Conservation (phyloP, 2,329 filamentous ascomycete genomes). For the Ophiostoma ips region DNA sequence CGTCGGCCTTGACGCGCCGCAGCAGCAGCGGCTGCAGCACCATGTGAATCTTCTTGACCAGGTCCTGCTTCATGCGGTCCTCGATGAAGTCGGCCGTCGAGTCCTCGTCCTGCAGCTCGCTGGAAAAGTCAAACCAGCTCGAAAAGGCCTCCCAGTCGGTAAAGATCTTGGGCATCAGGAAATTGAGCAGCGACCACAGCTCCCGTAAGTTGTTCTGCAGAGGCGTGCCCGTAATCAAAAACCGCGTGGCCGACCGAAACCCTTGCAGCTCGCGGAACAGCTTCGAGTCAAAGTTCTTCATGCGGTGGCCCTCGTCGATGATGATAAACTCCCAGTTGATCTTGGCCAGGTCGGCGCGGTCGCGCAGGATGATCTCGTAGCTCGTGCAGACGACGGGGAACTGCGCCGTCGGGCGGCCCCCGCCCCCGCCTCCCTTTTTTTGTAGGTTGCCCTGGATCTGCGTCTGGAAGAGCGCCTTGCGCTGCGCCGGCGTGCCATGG, state of each 20-base stretch:
- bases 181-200: conserved; percentile 88
- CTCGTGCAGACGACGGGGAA: conserved; percentile 92
- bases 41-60: conserved; percentile 83
- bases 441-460: conserved; percentile 56
- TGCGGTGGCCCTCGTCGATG: conserved; percentile 90
- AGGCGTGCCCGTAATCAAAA: conserved; percentile 89
- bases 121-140: conserved; percentile 94
- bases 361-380: conserved; percentile 91
- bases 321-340: conserved; percentile 98
- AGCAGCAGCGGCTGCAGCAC: conserved; percentile 86
- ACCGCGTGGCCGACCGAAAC: conserved; percentile 77
- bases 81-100: conserved; percentile 66
- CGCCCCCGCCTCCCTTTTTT: too few relatives aligned
- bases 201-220: conserved; percentile 93
- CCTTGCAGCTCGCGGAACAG: conserved; percentile 78
- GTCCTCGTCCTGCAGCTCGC: conserved; percentile 71
- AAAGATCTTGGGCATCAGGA: conserved; percentile 83
- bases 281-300: conserved; percentile 93
- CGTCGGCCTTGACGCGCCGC: conserved; percentile 81
- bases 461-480: conserved; percentile 62
- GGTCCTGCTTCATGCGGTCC: conserved; percentile 60
- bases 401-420: conserved; percentile 41
- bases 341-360: conserved; percentile 64
- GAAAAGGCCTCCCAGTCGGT: conserved; percentile 88
- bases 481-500: conserved; percentile 67